A percentile compares a stretch with the other conserved stretches of the same genome.
phyloP scores from a whole-genome alignment of 2,329 filamentous ascomycete genomes.

The Beauveria asiatica region DNA sequence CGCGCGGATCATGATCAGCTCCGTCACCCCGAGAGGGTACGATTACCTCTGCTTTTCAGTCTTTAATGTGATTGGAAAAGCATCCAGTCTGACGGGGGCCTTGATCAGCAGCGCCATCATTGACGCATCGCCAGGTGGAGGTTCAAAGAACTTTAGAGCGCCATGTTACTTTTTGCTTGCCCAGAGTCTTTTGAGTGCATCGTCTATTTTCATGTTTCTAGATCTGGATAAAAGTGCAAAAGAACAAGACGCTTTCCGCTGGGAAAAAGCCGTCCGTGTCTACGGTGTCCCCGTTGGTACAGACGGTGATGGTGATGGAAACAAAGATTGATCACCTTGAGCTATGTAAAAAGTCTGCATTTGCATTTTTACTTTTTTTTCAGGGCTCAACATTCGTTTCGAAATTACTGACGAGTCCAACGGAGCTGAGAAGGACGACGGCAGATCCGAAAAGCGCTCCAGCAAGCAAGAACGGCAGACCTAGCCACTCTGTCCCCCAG shows the following conservation, averaged over 20 bases:
- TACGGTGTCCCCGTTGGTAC: background rate
- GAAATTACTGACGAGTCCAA: background rate
- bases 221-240: slow-evolving; percentile 51
- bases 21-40: slow-evolving; percentile 58
- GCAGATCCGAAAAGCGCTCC: background rate
- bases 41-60: slow-evolving; percentile 57
- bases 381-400: background rate
- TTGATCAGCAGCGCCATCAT: slow-evolving; percentile 61
- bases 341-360: background rate
- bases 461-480: slow-evolving; percentile 12
- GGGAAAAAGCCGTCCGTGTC: slow-evolving; percentile 15
- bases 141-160: slow-evolving; percentile 43
- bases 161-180: slow-evolving; percentile 60
- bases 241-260: slow-evolving; percentile 50
- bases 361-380: too few relatives aligned
- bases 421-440: slow-evolving; percentile 16
- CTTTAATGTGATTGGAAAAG: slow-evolving; percentile 54
- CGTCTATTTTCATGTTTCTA: slow-evolving; percentile 43
- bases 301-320: background rate
- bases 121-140: slow-evolving; percentile 42
- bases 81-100: slow-evolving; percentile 58
- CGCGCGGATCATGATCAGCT: slow-evolving; percentile 61
- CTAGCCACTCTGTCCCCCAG: slow-evolving; percentile 12
- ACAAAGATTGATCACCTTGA: background rate
- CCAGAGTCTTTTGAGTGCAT: slow-evolving; percentile 45